Percentiles rank a stretch among this genome's conserved stretches.
Evolutionary conservation across 768 basidiomycete genomes (phyloP).

Genomic region (Leucogyrophana mollusca): DNA sequence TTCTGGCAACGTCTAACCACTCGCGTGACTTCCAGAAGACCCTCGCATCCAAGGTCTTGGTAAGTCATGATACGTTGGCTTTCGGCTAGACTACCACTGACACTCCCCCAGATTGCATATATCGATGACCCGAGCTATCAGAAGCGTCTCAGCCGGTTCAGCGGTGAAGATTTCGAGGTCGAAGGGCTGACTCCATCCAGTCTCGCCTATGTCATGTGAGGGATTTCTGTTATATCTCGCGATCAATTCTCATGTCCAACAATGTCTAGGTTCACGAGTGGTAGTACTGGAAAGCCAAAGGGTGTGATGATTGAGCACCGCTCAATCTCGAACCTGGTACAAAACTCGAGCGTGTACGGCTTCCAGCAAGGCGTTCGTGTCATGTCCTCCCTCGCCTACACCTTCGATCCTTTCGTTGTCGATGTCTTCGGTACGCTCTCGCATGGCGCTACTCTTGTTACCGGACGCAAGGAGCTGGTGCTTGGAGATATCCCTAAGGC

Average conservation of each 20-base stretch:
- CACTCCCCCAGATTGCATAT: conserved; percentile 18
- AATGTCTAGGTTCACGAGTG: conserved; percentile 15
- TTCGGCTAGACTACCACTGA: too few species aligned
- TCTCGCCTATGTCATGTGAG: conserved; percentile 25
- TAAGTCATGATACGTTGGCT: too few species aligned
- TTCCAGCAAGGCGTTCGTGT: conserved; percentile 23
- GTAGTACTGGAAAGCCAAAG: conserved; percentile 20
- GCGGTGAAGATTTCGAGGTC: conserved; percentile 18
- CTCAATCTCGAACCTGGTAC: conserved; percentile 14
- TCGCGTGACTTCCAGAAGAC: conserved; percentile 13
- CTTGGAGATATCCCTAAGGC: conserved; percentile 28
- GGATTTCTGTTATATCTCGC: background rate
- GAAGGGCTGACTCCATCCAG: conserved; percentile 19
- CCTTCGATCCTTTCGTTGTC: conserved; percentile 21
- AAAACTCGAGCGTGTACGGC: conserved; percentile 13
- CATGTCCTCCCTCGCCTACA: conserved; percentile 27
- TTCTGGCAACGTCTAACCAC: conserved; percentile 24
- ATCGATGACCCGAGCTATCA: conserved; percentile 28
- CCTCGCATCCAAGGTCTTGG: too few species aligned
- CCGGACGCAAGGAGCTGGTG: conserved; percentile 19
- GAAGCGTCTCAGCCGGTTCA: conserved; percentile 18
- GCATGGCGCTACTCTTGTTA: conserved; percentile 15
- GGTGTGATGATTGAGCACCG: conserved; percentile 18
- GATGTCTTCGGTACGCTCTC: conserved; percentile 20
- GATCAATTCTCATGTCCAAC: background rate